Conservation (phyloP, 305 asterid genomes). For the Solanum hybrid region DNA sequence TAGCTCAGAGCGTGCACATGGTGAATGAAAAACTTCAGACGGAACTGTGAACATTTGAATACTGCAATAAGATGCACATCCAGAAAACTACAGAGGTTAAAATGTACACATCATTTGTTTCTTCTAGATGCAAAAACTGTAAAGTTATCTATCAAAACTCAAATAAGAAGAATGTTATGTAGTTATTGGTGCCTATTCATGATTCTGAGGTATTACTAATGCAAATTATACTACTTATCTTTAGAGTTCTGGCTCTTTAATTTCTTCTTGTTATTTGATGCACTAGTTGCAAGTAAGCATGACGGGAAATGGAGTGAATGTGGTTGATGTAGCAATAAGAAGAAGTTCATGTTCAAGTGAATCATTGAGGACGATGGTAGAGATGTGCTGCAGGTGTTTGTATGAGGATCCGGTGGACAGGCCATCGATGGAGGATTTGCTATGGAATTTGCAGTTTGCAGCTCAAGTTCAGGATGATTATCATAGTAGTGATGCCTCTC, state of each 20-base stretch:
- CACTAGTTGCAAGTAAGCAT: slow-evolving; percentile 49
- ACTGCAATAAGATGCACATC: background rate
- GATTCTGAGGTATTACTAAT: background rate
- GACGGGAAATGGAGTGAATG: slow-evolving; percentile 44
- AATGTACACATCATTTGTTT: background rate
- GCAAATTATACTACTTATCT: background rate
- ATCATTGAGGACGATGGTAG: slow-evolving; percentile 60
- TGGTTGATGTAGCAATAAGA: slow-evolving; percentile 43
- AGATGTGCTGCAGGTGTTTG: slow-evolving; percentile 75
- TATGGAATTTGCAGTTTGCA: slow-evolving; percentile 93
- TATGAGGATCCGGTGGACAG: slow-evolving; percentile 49
- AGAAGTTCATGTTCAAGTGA: slow-evolving; percentile 51
- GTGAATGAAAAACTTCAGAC: background rate
- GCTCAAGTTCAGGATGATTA: slow-evolving; percentile 82
- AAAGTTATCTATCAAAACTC: background rate
- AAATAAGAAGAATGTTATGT: background rate
- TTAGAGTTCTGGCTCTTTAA: background rate
- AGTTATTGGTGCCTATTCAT: background rate
- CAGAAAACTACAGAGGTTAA: background rate
- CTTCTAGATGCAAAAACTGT: background rate
- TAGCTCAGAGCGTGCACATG: background rate
- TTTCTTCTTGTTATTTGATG: background rate
- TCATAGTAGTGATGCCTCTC: slow-evolving; percentile 71
- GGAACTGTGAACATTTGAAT: background rate
- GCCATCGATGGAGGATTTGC: slow-evolving; percentile 80